A percentile compares a stretch with the other conserved stretches of the same genome.
These are phyloP conservation scores for Hydnomerulius pinastri DNA, from an alignment of 768 basidiomycete genomes.

Conservation along the genomic window DNA sequence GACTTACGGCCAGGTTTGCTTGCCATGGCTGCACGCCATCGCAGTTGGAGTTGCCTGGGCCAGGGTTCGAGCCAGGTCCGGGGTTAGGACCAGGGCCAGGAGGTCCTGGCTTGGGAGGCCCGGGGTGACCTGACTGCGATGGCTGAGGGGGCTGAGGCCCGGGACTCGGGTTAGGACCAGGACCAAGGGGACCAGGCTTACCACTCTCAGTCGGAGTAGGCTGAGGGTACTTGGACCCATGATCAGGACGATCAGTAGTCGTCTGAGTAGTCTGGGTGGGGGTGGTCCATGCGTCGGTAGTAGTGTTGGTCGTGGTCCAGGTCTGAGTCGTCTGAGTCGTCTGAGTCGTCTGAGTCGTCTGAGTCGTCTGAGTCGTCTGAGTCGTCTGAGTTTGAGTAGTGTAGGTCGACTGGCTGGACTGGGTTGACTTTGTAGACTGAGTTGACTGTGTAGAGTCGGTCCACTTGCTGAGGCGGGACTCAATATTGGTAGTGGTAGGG, in stretches of 20 bases:
- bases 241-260: too few relatives aligned
- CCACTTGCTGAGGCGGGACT: too few relatives aligned
- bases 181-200: too few relatives aligned
- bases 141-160: not conserved
- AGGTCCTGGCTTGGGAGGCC: too few relatives aligned
- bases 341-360: not conserved
- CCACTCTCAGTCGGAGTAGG: too few relatives aligned
- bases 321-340: not conserved
- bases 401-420: not conserved
- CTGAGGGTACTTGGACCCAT: too few relatives aligned
- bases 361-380: not conserved
- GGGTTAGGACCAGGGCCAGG: too few relatives aligned
- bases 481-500: not conserved
- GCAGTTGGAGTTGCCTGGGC: constrained; percentile 5
- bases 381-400: not conserved
- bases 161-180: too few relatives aligned
- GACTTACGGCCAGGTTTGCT: constrained; percentile 20
- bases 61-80: not conserved
- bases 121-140: too few relatives aligned
- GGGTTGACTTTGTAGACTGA: not conserved
- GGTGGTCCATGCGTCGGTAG: not conserved
- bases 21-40: constrained; percentile 26
- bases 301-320: not conserved
- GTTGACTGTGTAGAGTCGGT: not conserved
- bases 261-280: not conserved